Evolutionary conservation across 2,329 filamentous ascomycete genomes (phyloP).

Genomic region (Hirsutella rhossiliensis): DNA sequence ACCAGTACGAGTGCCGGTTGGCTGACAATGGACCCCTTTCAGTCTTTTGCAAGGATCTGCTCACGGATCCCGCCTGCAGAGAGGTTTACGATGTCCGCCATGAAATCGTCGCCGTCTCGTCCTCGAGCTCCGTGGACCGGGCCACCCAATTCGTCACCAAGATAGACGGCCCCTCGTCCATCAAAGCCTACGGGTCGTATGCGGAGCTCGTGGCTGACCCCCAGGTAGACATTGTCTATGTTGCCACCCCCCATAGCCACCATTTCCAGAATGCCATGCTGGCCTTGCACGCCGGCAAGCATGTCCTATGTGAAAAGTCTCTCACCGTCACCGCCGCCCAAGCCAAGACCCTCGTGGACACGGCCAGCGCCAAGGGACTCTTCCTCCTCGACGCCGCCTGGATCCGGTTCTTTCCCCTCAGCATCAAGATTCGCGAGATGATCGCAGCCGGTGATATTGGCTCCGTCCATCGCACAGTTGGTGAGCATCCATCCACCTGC

Average conservation of each 20-base stretch:
- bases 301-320: constrained; percentile 84
- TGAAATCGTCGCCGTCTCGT: constrained; percentile 67
- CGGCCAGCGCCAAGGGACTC: constrained; percentile 59
- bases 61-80: constrained; percentile 58
- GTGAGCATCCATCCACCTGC: constrained; percentile 21
- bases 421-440: constrained; percentile 60
- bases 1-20: neutral
- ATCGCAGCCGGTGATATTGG: constrained; percentile 43
- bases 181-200: constrained; percentile 70
- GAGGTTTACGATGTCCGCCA: constrained; percentile 63
- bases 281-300: constrained; percentile 71
- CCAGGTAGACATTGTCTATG: constrained; percentile 75
- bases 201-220: constrained; percentile 67
- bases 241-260: constrained; percentile 84
- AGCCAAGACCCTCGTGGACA: constrained; percentile 57
- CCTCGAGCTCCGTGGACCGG: constrained; percentile 57
- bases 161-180: constrained; percentile 53
- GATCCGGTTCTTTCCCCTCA: constrained; percentile 81
- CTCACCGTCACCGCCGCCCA: constrained; percentile 77
- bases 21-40: neutral
- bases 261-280: constrained; percentile 87
- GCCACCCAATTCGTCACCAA: constrained; percentile 63
- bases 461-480: constrained; percentile 46
- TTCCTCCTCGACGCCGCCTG: constrained; percentile 83
- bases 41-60: constrained; percentile 67